phyloP scores from a whole-genome alignment of 495 filamentous ascomycete species.

The Staphylotrichum tortipilum region DNA sequence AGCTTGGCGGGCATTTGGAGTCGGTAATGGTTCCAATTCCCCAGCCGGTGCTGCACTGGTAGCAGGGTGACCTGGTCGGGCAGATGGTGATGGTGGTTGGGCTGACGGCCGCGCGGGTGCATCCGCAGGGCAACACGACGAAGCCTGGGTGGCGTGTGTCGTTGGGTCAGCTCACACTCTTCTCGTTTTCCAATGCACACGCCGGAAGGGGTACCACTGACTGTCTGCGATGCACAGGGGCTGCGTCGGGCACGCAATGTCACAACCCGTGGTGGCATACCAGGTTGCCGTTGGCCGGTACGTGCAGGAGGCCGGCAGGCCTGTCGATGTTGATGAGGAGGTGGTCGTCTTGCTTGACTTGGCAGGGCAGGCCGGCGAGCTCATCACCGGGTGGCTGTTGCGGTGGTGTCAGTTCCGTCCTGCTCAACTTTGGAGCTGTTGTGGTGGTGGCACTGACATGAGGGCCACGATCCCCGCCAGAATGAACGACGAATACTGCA shows the following conservation, averaged over 20 bases:
- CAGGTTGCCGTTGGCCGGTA: slow-evolving; percentile 5
- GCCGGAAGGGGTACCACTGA: neutral
- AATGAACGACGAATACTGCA: neutral
- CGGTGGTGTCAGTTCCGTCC: neutral
- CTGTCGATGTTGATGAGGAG: neutral
- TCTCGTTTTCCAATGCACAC: too few species aligned
- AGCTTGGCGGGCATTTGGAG: neutral
- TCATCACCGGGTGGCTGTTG: neutral
- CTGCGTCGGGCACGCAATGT: neutral
- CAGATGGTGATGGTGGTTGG: slow-evolving; percentile 16
- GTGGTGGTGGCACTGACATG: neutral
- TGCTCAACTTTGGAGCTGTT: neutral
- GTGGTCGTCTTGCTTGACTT: neutral
- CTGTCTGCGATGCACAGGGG: slow-evolving; percentile 6
- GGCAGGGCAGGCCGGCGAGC: neutral
- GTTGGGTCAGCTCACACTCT: neutral
- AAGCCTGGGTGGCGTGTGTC: neutral
- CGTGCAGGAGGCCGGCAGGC: slow-evolving; percentile 8
- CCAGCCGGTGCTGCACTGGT: slow-evolving; percentile 14
- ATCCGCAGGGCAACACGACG: slow-evolving; percentile 18
- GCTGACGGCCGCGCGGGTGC: slow-evolving; percentile 6
- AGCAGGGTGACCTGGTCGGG: slow-evolving; percentile 10
- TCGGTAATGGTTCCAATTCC: slow-evolving; percentile 5
- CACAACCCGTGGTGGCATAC: slow-evolving; percentile 6
- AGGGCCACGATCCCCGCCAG: neutral